phyloP scores from a whole-genome alignment of 129 eudicot genomes.

The Lactuca sativa region DNA sequence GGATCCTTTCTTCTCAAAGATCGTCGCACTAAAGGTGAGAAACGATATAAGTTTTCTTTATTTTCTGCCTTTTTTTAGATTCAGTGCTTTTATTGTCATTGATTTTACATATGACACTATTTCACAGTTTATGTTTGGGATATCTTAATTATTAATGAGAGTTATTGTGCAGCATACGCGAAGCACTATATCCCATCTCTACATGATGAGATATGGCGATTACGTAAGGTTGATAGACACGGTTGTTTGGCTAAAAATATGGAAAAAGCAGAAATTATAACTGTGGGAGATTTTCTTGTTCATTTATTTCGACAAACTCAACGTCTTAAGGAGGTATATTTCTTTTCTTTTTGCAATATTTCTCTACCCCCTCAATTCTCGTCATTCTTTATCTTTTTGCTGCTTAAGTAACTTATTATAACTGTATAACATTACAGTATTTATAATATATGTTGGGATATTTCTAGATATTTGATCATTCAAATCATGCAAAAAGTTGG shows the following conservation, averaged over 20 bases:
- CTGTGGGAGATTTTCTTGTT: conserved; percentile 49
- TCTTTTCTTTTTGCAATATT: conserved; percentile 6
- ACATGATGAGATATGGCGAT: conserved; percentile 45
- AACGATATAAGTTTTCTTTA: background rate
- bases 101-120: no score
- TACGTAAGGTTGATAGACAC: conserved; percentile 29
- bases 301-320: conserved; percentile 40
- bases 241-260: conserved; percentile 28
- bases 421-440: background rate
- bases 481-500: conserved; percentile 37
- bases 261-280: conserved; percentile 19
- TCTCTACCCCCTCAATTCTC: background rate
- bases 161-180: conserved; percentile 34
- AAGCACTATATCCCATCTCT: conserved; percentile 40
- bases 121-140: background rate
- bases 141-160: conserved; percentile 3
- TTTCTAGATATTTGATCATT: conserved; percentile 39
- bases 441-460: conserved; percentile 5
- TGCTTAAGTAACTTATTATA: no score
- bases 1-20: conserved; percentile 68
- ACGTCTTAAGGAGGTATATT: conserved; percentile 45
- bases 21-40: conserved; percentile 73
- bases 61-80: background rate
- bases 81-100: no score
- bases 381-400: background rate